Conservation (phyloP, 2,329 filamentous ascomycete genomes). For the Trichoderma arundinaceum region DNA sequence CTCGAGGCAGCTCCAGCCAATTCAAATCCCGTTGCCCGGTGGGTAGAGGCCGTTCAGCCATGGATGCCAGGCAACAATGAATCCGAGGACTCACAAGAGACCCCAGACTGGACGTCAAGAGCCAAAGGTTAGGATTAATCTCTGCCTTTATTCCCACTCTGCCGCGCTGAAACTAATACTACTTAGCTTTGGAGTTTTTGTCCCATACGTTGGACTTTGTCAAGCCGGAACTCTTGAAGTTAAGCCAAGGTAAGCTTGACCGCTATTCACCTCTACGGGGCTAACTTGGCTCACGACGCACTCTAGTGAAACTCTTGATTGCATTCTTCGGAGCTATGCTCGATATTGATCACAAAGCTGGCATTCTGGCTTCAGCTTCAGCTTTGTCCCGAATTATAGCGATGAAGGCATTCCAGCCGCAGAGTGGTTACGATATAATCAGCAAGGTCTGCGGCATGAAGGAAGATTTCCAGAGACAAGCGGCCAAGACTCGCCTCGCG, state of each 20-base stretch:
- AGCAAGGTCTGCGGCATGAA: conserved; percentile 56
- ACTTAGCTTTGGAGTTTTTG: conserved; percentile 60
- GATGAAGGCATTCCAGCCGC: conserved; percentile 59
- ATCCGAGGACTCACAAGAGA: conserved; percentile 49
- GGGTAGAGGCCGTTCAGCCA: conserved; percentile 60
- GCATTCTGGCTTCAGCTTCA: conserved; percentile 59
- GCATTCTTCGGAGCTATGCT: conserved; percentile 65
- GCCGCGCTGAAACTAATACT: conserved; percentile 4
- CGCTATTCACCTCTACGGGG: neutral
- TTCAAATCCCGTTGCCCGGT: conserved; percentile 57
- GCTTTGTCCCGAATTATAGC: conserved; percentile 56
- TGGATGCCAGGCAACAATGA: conserved; percentile 57
- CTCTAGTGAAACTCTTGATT: conserved; percentile 53
- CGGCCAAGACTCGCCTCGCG: conserved; percentile 56
- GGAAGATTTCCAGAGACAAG: conserved; percentile 63
- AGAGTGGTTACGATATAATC: conserved; percentile 56
- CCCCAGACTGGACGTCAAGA: conserved; percentile 58
- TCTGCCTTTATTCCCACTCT: neutral
- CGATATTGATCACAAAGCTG: conserved; percentile 64
- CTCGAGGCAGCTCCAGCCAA: conserved; percentile 52
- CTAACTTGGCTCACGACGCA: neutral
- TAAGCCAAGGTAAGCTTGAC: conserved; percentile 53
- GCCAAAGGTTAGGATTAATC: conserved; percentile 51
- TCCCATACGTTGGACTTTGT: conserved; percentile 59
- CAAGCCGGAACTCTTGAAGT: conserved; percentile 52